phyloP scores from a whole-genome alignment of 2,329 filamentous ascomycete genomes.

The Aspergillus bombycis region DNA sequence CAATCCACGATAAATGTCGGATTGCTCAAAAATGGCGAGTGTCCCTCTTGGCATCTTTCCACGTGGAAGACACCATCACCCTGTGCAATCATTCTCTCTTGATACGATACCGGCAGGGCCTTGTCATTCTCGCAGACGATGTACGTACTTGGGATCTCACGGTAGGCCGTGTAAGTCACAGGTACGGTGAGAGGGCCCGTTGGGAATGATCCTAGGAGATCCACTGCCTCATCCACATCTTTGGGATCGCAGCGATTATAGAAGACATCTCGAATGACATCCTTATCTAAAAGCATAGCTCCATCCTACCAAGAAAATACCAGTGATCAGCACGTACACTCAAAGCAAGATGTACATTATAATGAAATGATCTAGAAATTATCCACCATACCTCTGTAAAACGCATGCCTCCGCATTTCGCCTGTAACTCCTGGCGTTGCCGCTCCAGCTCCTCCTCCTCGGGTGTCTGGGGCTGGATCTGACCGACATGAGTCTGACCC shows the following conservation, averaged over 20 bases:
- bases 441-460: constrained; percentile 29
- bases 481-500: constrained; percentile 27
- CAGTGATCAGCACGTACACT: background rate
- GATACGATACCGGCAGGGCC: constrained; percentile 23
- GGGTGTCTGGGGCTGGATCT: constrained; percentile 26
- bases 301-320: constrained; percentile 22
- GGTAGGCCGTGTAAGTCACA: constrained; percentile 31
- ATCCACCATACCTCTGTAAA: constrained; percentile 21
- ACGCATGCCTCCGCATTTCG: constrained; percentile 20
- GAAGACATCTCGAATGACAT: constrained; percentile 22
- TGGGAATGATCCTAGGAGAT: constrained; percentile 28
- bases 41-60: constrained; percentile 32
- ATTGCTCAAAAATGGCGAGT: constrained; percentile 34
- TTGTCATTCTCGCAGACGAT: constrained; percentile 33
- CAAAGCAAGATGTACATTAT: background rate
- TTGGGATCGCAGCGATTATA: constrained; percentile 29
- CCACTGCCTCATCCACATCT: constrained; percentile 29
- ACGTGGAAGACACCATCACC: constrained; percentile 28
- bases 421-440: constrained; percentile 18
- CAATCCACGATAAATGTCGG: constrained; percentile 29
- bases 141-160: constrained; percentile 34
- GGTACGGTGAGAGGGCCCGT: constrained; percentile 27
- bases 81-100: constrained; percentile 34
- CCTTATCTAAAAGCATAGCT: constrained; percentile 22
- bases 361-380: too few relatives aligned